Base-by-base conservation (phyloP, 2,329 filamentous ascomycete species). In the Aspergillus pseudotamarii region DNA sequence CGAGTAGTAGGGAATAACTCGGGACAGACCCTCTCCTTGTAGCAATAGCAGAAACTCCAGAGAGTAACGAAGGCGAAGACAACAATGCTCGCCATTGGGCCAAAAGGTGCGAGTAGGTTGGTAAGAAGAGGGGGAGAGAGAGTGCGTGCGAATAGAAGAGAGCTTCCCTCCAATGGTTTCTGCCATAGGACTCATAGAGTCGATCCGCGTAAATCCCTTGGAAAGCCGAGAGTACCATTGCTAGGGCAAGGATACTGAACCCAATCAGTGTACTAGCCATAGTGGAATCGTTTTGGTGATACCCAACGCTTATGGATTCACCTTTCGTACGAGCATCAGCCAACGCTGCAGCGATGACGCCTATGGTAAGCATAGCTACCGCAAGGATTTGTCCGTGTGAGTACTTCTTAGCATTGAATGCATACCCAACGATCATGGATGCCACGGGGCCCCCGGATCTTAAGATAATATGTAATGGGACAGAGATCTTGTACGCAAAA, bases 161-260 rank as follows among this genome's bases (percentile, higher is more conserved):
- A 68, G 97, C 97, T 77, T 98, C 95, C 70, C 90, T 91, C 93
- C 95, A 98, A 76, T 95, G 91, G 34, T 91, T 75, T 23, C 79
- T 91, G 6, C 94, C 93, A 77, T 97, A 93, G 61, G 85, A 86
- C 63, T 86, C 86, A 80, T 98, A 99, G 0, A 94, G 92, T 68
- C 93, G 89, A 76, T 99, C 94, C 0, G 94, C 94, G 76, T 97
- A 98, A 34, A 97, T 86, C 5, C 95, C 95, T 90, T 98, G 97
- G 73, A 94, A 91, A 26, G 95, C 93, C 9, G 93, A 96, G 26
- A 98, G 85, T 5, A 96, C 80, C 79, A 99, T 95, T 1, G 95
- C 95, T 43, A 96, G 76, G 53, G 96, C 91, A 19, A 99, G 86
- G 57, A 99, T 91, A 3, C 86, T 79, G 14, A 99, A 89, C 3